phyloP scores from a whole-genome alignment of 495 filamentous ascomycete genomes.

The Bryoglossum gracile region DNA sequence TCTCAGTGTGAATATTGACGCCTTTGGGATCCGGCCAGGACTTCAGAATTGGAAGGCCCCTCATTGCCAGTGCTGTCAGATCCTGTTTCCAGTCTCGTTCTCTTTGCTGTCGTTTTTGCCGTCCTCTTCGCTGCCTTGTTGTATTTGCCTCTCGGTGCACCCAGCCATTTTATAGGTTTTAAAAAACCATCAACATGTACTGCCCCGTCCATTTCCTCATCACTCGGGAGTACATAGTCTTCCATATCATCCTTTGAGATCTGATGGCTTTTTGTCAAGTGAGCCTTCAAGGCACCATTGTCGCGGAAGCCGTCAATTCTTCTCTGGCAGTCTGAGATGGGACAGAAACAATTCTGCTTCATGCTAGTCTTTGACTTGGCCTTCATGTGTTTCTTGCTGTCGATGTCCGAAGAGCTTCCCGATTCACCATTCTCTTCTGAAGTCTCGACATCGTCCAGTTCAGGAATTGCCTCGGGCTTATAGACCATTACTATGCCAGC shows the following conservation, averaged over 20 bases:
- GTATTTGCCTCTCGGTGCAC: neutral
- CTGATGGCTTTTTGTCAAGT: conserved; percentile 33
- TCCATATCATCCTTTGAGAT: conserved; percentile 12
- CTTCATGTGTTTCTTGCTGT: too few relatives aligned
- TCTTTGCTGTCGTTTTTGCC: neutral
- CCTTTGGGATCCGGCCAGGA: too few relatives aligned
- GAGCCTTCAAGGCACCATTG: conserved; percentile 25
- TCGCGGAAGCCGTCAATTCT: conserved; percentile 27
- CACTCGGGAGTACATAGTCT: conserved; percentile 31
- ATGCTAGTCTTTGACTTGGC: neutral
- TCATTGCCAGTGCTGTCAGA: too few relatives aligned
- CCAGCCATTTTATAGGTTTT: conserved; percentile 5
- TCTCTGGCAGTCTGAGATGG: conserved; percentile 28
- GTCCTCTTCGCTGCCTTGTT: neutral
- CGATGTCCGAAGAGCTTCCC: too few relatives aligned
- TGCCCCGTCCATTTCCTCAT: conserved; percentile 45
- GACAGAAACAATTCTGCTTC: conserved; percentile 23
- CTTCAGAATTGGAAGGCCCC: too few relatives aligned
- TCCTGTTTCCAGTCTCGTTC: conserved; percentile 25
- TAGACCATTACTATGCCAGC: conserved; percentile 24
- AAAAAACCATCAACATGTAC: conserved; percentile 49
- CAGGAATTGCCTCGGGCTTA: conserved; percentile 26
- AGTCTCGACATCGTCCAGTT: neutral
- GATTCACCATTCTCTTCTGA: conserved; percentile 1
- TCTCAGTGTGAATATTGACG: too few relatives aligned